phyloP scores from a whole-genome alignment of 1,284 basidiomycete genomes.

The Sporisorium graminicola region DNA sequence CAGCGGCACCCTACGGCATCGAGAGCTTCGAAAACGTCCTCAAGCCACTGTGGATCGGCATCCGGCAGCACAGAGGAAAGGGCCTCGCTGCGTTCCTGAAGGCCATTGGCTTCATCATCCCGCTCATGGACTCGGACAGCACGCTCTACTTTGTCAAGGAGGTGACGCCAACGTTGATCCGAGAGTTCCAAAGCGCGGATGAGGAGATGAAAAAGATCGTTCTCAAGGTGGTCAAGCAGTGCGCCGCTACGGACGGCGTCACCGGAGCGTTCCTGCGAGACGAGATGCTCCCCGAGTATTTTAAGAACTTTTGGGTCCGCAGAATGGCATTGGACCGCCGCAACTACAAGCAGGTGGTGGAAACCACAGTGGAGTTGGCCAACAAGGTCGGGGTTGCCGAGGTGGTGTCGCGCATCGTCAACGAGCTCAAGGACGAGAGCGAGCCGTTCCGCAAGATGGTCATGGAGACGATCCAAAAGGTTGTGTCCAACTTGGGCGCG shows the following conservation, averaged over 20 bases:
- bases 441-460: constrained; percentile 99
- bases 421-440: constrained; percentile 84
- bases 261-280: constrained; percentile 75
- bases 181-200: constrained; percentile 99
- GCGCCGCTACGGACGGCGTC: constrained; percentile 87
- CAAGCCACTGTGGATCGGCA: constrained; percentile 98
- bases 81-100: constrained; percentile 98
- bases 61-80: constrained; percentile 96
- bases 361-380: constrained; percentile 97
- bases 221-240: constrained; percentile 98
- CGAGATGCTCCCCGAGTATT: constrained; percentile 99
- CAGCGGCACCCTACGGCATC: constrained; percentile 98
- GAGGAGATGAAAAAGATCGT: constrained; percentile 99
- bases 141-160: constrained; percentile 69
- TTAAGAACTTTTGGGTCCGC: constrained; percentile 95
- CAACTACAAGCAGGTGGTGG: constrained; percentile 96
- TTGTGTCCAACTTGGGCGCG: constrained; percentile 89
- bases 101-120: constrained; percentile 99
- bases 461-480: constrained; percentile 99
- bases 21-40: constrained; percentile 99
- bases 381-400: constrained; percentile 96
- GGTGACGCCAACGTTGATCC: constrained; percentile 76
- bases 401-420: constrained; percentile 93
- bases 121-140: constrained; percentile 95
- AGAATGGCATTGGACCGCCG: constrained; percentile 96